Conservation (phyloP, 352 stramenopile species). For the Thalassiosira hispida region DNA sequence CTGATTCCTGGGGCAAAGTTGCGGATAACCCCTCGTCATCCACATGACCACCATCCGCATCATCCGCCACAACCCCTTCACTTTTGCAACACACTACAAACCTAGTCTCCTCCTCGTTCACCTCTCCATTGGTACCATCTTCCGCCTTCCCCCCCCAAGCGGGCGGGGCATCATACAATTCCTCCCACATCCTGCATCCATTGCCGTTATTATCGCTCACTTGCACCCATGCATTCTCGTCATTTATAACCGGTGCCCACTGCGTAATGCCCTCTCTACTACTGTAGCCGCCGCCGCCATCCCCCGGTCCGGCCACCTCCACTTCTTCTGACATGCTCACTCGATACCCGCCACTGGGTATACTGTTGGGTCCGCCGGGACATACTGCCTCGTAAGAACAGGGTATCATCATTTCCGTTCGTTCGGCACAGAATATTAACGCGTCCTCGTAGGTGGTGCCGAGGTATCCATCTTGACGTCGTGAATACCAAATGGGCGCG, state of each 20-base stretch:
- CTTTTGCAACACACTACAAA: constrained; percentile 4
- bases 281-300: background rate
- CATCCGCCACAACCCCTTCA: no score
- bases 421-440: background rate
- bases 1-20: no score
- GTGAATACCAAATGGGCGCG: background rate
- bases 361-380: background rate
- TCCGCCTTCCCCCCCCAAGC: background rate
- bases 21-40: no score
- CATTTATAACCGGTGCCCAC: constrained; percentile 19
- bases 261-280: background rate
- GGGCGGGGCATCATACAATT: background rate
- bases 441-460: background rate
- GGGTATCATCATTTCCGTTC: background rate
- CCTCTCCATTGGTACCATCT: no score
- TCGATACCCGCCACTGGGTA: background rate
- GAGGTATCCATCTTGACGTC: background rate
- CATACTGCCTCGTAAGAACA: background rate
- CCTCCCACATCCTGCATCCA: background rate
- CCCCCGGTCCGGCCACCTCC: no score
- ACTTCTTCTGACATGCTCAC: no score
- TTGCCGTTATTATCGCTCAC: constrained; percentile 1
- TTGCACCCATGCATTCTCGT: background rate
- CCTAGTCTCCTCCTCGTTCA: background rate
- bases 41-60: background rate